These are phyloP conservation scores for Bacidia rubella DNA, from an alignment of 495 filamentous ascomycete genomes.

Conservation along the genomic window DNA sequence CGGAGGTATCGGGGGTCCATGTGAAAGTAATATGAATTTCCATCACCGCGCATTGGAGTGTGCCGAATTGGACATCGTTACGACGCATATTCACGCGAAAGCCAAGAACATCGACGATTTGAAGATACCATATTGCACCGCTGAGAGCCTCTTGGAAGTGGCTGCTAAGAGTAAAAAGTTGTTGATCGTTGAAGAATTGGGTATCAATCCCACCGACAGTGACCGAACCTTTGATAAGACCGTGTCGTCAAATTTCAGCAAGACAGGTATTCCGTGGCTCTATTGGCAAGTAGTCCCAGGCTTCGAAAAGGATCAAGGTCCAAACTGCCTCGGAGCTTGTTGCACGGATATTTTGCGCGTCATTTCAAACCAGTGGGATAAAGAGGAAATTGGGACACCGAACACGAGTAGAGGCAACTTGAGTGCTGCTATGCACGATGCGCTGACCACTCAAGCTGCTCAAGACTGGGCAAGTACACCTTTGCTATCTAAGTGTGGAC, in stretches of 20 bases:
- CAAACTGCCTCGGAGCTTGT: not conserved
- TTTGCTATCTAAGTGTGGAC: too few relatives aligned
- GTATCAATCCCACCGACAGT: not conserved
- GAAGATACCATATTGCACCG: not conserved
- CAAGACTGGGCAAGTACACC: too few relatives aligned
- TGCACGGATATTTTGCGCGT: too few relatives aligned
- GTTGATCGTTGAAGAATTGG: not conserved
- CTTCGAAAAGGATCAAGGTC: too few relatives aligned
- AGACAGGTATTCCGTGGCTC: not conserved
- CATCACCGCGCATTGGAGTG: not conserved
- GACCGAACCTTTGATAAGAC: not conserved
- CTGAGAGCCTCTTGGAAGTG: not conserved
- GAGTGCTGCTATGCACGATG: too few relatives aligned
- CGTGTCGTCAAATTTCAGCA: not conserved
- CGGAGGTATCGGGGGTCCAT: not conserved
- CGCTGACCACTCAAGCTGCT: too few relatives aligned
- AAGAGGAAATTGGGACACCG: too few relatives aligned
- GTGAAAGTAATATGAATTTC: not conserved
- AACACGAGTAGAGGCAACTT: too few relatives aligned
- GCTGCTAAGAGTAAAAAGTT: not conserved
- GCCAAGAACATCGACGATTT: not conserved
- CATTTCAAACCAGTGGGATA: too few relatives aligned
- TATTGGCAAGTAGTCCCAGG: constrained; percentile 3
- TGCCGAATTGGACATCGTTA: not conserved
- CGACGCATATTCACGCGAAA: not conserved